Evolutionary conservation across 805 yeast genomes (phyloP).

Genomic region (Ogataea degrootiae): DNA sequence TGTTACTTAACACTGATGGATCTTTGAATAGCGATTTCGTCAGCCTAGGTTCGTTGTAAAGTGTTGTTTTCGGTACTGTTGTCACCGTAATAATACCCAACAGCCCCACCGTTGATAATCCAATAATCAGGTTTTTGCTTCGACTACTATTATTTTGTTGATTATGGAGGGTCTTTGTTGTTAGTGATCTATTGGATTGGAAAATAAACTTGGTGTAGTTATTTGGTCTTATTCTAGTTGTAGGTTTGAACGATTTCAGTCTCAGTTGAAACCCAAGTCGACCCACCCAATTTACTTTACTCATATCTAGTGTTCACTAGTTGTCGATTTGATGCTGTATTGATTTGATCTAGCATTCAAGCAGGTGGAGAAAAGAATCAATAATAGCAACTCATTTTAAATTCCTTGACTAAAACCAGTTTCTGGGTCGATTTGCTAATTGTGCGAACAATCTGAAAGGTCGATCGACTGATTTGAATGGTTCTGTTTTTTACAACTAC

Average conservation of each 20-base stretch:
- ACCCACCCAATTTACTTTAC: background rate
- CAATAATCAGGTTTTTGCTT: background rate
- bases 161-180: background rate
- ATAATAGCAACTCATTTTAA: too few relatives aligned
- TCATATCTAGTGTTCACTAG: background rate
- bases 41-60: conserved; percentile 12
- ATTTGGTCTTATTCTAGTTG: too few relatives aligned
- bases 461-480: too few relatives aligned
- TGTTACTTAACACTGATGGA: conserved; percentile 12
- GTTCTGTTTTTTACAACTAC: too few relatives aligned
- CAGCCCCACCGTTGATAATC: conserved; percentile 7
- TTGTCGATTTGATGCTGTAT: too few relatives aligned
- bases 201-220: too few relatives aligned
- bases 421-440: too few relatives aligned
- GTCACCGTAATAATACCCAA: conserved; percentile 1
- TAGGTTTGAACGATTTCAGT: too few relatives aligned
- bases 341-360: too few relatives aligned
- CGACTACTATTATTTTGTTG: background rate
- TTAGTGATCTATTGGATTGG: background rate
- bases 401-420: too few relatives aligned
- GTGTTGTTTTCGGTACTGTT: background rate
- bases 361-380: too few relatives aligned
- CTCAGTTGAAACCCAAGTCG: background rate
- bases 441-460: too few relatives aligned
- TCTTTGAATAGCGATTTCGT: conserved; percentile 14